A percentile compares a stretch with the other conserved stretches of the same genome.
phyloP scores from a whole-genome alignment of 257 asterid genomes.

The Ophiorrhiza pumila region DNA sequence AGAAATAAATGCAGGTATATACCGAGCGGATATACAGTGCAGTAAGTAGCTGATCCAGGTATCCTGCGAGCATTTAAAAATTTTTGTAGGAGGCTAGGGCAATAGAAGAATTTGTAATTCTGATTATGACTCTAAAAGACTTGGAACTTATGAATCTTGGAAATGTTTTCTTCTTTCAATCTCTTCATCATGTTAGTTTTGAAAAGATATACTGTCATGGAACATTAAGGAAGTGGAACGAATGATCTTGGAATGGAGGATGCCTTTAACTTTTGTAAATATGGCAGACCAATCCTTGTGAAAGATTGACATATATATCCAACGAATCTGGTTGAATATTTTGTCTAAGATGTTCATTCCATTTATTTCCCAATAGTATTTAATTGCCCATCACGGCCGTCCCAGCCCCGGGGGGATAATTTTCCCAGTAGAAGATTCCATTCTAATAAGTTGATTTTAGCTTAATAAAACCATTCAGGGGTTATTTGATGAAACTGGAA shows the following conservation, averaged over 20 bases:
- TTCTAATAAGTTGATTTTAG: not conserved
- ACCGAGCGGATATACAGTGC: not conserved
- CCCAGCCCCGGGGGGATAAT: too few species aligned
- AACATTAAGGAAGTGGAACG: not conserved
- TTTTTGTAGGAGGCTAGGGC: not conserved
- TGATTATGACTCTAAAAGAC: not conserved
- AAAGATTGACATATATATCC: slow-evolving; percentile 6
- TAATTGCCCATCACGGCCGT: not conserved
- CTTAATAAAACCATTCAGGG: too few species aligned
- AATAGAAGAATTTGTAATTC: not conserved
- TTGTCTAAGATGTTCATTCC: not conserved
- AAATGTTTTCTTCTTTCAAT: not conserved
- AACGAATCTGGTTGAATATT: not conserved
- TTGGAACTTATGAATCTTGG: not conserved
- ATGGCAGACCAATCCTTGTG: slow-evolving; percentile 19
- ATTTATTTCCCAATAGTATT: not conserved
- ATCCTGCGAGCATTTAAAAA: too few species aligned
- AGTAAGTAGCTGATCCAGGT: not conserved
- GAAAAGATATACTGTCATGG: not conserved
- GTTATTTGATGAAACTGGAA: not conserved
- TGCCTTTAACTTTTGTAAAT: not conserved
- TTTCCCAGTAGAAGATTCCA: too few species aligned
- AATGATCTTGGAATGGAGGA: not conserved
- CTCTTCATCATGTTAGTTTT: too few species aligned
- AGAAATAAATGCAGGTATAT: too few species aligned